phyloP scores from a whole-genome alignment of 2,329 filamentous ascomycete species.

The Teratosphaeriaceae sp. region DNA sequence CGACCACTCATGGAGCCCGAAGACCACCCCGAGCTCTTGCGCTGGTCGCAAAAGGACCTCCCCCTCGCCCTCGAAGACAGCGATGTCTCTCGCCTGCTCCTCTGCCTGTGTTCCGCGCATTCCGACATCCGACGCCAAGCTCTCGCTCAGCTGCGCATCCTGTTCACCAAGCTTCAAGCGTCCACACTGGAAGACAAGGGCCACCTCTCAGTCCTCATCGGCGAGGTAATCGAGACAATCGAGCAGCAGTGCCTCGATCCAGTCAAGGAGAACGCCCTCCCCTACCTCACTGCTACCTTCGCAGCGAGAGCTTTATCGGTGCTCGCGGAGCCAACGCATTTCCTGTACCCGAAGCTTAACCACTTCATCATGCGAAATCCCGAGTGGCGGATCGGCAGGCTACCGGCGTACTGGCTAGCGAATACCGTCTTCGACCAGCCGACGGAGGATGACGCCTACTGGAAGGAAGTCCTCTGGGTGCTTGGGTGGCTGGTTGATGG shows the following conservation, averaged over 20 bases:
- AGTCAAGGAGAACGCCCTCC: slow-evolving; percentile 43
- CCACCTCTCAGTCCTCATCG: slow-evolving; percentile 71
- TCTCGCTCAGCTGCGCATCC: slow-evolving; percentile 59
- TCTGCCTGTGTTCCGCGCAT: slow-evolving; percentile 69
- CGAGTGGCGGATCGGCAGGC: slow-evolving; percentile 57
- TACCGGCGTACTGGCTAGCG: slow-evolving; percentile 56
- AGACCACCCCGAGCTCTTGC: slow-evolving; percentile 42
- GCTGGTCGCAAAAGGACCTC: slow-evolving; percentile 69
- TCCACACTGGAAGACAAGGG: slow-evolving; percentile 70
- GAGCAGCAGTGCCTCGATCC: slow-evolving; percentile 43
- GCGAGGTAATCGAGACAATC: slow-evolving; percentile 69
- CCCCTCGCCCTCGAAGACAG: slow-evolving; percentile 76
- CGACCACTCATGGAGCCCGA: slow-evolving; percentile 35
- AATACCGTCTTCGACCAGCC: slow-evolving; percentile 69
- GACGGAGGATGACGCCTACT: slow-evolving; percentile 64
- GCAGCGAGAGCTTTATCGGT: slow-evolving; percentile 63
- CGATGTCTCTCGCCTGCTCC: slow-evolving; percentile 60
- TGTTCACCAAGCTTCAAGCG: slow-evolving; percentile 47
- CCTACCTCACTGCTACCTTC: slow-evolving; percentile 70
- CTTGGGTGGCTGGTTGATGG: slow-evolving; percentile 63
- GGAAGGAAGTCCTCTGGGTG: slow-evolving; percentile 68
- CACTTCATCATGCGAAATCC: slow-evolving; percentile 73
- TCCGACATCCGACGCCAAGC: slow-evolving; percentile 74
- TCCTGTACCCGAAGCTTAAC: slow-evolving; percentile 81
- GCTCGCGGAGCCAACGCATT: slow-evolving; percentile 68